phyloP scores from a whole-genome alignment of 176 grass and related monocot species.

The Avena eriantha region DNA sequence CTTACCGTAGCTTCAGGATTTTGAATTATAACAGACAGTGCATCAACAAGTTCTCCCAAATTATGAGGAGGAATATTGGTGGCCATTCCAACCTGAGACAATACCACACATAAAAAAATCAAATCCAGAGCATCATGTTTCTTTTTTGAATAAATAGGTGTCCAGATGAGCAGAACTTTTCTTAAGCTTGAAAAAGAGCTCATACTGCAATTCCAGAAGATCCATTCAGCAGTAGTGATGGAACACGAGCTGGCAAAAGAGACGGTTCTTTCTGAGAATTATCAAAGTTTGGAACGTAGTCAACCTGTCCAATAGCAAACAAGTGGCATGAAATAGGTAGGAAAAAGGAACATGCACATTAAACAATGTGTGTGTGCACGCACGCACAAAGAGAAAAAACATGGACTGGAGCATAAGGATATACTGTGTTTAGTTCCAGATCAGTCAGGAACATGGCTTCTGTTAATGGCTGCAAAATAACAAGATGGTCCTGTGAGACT shows the following conservation, averaged over 20 bases:
- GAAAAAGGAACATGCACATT: slow-evolving; percentile 31
- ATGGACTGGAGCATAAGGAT: slow-evolving; percentile 22
- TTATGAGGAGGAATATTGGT: slow-evolving; percentile 99
- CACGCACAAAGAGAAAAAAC: neutral
- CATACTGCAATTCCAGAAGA: slow-evolving; percentile 94
- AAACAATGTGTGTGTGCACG: neutral
- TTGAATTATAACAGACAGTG: slow-evolving; percentile 78
- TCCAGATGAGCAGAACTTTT: neutral
- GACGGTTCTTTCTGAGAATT: slow-evolving; percentile 97
- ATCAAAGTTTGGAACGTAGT: slow-evolving; percentile 90
- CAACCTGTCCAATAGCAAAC: slow-evolving; percentile 67
- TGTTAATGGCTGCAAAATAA: slow-evolving; percentile 73
- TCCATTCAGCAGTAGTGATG: slow-evolving; percentile 88
- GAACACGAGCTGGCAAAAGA: slow-evolving; percentile 87
- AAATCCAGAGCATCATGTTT: slow-evolving; percentile 7
- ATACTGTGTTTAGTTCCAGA: slow-evolving; percentile 88
- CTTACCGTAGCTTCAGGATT: slow-evolving; percentile 95
- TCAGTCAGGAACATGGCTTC: slow-evolving; percentile 99
- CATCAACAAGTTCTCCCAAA: slow-evolving; percentile 93
- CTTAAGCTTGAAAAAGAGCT: slow-evolving; percentile 38
- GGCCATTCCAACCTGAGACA: slow-evolving; percentile 92
- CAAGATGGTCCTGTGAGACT: slow-evolving; percentile 37
- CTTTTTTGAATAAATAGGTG: slow-evolving; percentile 21
- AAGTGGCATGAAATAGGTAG: slow-evolving; percentile 34
- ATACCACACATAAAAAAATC: slow-evolving; percentile 21